Base-by-base conservation (phyloP, 306 rosid genomes). In the Cicer bijugum region DNA sequence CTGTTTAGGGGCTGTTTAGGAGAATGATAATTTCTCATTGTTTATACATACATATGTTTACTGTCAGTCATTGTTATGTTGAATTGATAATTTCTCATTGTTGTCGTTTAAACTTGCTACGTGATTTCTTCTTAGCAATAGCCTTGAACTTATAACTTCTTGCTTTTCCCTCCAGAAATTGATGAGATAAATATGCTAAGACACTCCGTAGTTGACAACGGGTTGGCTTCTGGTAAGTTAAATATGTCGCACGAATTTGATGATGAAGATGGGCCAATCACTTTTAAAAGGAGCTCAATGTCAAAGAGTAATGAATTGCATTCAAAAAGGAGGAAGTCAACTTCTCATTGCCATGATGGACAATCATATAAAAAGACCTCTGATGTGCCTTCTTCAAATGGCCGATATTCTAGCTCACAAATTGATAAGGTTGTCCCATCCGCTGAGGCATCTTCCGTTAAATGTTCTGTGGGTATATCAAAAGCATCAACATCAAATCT, bases 171-270 rank as follows among this genome's bases (percentile, higher is more conserved):
- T 68, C 59, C 50, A 46, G 23, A 20, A 17, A 17, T 75, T 53
- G 12, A 15, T 63, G 78, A 78, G 75, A 78, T 78, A 65, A 48
- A 56, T 69, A 52, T 78, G 78, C 75, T 14, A 15, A 58, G 71
- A 69, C 61, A 46, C 38, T 64, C 59, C 48, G 75, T 35, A 53
- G 78, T 70, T 70, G 78, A 50, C 75, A 75, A 23, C 75, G 75
- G 83, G 76, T 83, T 78, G 83, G 72, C 81, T 77, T 69, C 83
- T 9, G 61, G 10, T 68, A 80, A 77, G 70, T 67, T 69, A 19
- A 79, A 50, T 64, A 1, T 79, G 52, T 61, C 75, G 0, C 14
- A 40, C 59, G 59, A 64, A 12, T 64, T 39, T 11, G 83, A 79
- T 4, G 83, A 63, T 17, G 80, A 78, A 0, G 84, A 80, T 62